Conservation (phyloP, 208 protist genomes). For the Trypanosoma vivax region DNA sequence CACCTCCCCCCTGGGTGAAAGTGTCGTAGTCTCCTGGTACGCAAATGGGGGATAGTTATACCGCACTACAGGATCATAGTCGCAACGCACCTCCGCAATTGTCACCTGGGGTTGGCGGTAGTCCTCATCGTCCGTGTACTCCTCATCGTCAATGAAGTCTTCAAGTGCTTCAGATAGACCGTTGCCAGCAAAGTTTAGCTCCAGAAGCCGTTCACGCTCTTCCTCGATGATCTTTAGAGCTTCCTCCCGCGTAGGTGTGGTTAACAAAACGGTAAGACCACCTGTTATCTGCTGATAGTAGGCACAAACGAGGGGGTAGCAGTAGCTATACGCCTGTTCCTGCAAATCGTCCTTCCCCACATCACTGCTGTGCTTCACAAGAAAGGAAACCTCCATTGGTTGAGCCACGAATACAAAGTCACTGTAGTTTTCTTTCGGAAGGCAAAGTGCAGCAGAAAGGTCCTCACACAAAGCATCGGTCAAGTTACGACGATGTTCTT, state of each 20-base stretch:
- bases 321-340: constrained; percentile 45
- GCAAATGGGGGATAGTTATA: constrained; percentile 1
- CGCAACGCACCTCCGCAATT: constrained; percentile 42
- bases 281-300: constrained; percentile 68
- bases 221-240: constrained; percentile 20
- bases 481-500: constrained; percentile 33
- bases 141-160: constrained; percentile 57
- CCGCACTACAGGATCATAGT: constrained; percentile 29
- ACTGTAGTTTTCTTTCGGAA: constrained; percentile 36
- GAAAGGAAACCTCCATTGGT: constrained; percentile 39
- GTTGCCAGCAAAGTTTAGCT: constrained; percentile 47
- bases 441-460: constrained; percentile 31
- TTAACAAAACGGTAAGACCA: constrained; percentile 53
- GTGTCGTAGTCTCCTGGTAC: constrained; percentile 2
- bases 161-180: constrained; percentile 34
- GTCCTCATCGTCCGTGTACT: constrained; percentile 35
- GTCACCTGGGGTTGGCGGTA: constrained; percentile 48
- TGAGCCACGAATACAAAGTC: constrained; percentile 5
- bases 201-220: background rate
- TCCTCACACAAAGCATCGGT: constrained; percentile 36
- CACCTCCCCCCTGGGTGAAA: too few species aligned
- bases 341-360: constrained; percentile 53
- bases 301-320: constrained; percentile 38
- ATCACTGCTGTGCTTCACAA: constrained; percentile 57
- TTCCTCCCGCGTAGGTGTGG: constrained; percentile 45